Conservation (phyloP, 2,329 filamentous ascomycete genomes). For the Chrysoporthe cubensis region DNA sequence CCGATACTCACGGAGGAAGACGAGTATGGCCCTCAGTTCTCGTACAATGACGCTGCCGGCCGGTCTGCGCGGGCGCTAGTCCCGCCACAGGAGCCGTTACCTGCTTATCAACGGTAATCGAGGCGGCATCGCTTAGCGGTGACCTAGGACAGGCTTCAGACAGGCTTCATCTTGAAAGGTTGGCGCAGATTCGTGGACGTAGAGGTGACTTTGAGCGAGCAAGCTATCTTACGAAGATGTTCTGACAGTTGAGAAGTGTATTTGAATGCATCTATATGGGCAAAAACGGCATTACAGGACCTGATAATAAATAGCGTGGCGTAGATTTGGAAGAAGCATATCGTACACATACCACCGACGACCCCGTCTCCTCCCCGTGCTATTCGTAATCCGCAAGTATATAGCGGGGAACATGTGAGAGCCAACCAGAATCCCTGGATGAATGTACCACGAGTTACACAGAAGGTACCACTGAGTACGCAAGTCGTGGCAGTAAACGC, state of each 20-base stretch:
- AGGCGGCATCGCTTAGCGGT: neutral
- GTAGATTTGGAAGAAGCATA: neutral
- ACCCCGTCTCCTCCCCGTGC: neutral
- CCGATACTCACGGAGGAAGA: slow-evolving; percentile 62
- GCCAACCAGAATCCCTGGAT: neutral
- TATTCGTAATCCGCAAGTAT: neutral
- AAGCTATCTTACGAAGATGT: neutral
- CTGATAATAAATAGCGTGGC: neutral
- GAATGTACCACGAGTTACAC: neutral
- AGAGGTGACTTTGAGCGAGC: neutral
- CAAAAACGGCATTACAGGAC: neutral
- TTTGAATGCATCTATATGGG: neutral
- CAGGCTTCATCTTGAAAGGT: neutral
- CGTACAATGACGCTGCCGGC: slow-evolving; percentile 16
- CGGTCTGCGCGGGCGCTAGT: slow-evolving; percentile 6
- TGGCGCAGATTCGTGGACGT: neutral
- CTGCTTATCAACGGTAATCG: slow-evolving; percentile 27
- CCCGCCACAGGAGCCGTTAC: slow-evolving; percentile 18
- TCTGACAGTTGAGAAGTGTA: neutral
- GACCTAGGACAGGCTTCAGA: neutral
- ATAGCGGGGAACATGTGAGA: neutral
- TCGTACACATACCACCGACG: neutral
- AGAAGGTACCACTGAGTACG: no score
- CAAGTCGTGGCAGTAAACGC: no score
- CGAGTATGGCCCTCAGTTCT: slow-evolving; percentile 37